Percentiles rank a stretch among this genome's conserved stretches.
Evolutionary conservation across 352 stramenopile genomes (phyloP).

Genomic region (Globisporangium splendens): DNA sequence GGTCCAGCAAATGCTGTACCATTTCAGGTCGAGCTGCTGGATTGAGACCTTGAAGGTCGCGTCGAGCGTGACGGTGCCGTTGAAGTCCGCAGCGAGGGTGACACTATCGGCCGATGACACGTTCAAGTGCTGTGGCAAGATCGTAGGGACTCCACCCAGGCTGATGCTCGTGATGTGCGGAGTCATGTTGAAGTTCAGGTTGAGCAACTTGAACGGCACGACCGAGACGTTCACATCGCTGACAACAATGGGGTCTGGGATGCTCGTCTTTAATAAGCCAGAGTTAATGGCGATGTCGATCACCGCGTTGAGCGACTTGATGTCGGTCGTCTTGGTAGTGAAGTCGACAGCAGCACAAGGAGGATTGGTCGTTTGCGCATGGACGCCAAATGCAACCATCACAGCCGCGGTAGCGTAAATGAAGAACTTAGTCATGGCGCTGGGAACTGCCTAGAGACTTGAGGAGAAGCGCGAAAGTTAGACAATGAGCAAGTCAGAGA

Average conservation of each 20-base stretch:
- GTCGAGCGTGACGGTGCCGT: conserved; percentile 28
- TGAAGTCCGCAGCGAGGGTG: conserved; percentile 41
- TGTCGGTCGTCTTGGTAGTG: conserved; percentile 33
- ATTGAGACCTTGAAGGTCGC: conserved; percentile 41
- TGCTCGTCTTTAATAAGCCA: conserved; percentile 20
- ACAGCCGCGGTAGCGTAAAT: conserved; percentile 21
- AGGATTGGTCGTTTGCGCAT: conserved; percentile 21
- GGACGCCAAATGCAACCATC: conserved; percentile 10
- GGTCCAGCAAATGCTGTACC: conserved; percentile 63
- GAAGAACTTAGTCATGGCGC: conserved; percentile 36
- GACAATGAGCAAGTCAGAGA: background rate
- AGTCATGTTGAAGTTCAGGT: conserved; percentile 45
- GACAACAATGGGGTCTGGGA: conserved; percentile 23
- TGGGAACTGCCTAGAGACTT: conserved; percentile 14
- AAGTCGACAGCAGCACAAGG: conserved; percentile 41
- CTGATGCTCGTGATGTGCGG: conserved; percentile 48
- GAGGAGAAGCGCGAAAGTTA: conserved; percentile 24
- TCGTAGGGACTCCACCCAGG: conserved; percentile 35
- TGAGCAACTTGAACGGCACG: conserved; percentile 35
- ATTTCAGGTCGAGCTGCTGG: conserved; percentile 52
- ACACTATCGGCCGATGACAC: conserved; percentile 36
- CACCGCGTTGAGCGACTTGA: conserved; percentile 45
- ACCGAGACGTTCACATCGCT: conserved; percentile 19
- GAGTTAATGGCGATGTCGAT: conserved; percentile 27
- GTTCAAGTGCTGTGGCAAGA: conserved; percentile 47